Conservation (phyloP, 2,329 filamentous ascomycete species). For the Annulohypoxylon truncatum region DNA sequence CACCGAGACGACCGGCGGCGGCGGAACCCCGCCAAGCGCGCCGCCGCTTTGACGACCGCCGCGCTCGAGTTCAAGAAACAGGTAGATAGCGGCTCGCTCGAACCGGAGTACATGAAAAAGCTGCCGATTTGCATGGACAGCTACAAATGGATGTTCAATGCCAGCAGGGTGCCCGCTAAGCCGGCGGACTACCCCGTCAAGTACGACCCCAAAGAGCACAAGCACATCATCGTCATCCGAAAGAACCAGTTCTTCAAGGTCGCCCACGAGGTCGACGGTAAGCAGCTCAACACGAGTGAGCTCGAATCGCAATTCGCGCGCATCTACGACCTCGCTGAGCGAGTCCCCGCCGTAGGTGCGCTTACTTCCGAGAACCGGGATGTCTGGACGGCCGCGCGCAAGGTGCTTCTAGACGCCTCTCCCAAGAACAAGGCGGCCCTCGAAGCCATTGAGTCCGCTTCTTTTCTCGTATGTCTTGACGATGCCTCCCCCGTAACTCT, state of each 20-base stretch:
- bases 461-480: conserved; percentile 93
- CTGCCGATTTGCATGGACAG: conserved; percentile 98
- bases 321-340: conserved; percentile 81
- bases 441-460: conserved; percentile 85
- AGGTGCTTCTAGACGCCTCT: conserved; percentile 79
- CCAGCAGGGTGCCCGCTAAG: conserved; percentile 83
- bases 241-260: conserved; percentile 99
- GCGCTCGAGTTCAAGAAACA: conserved; percentile 94
- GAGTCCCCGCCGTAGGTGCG: conserved; percentile 79
- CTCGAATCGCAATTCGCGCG: conserved; percentile 89
- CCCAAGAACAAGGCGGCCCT: conserved; percentile 82
- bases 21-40: conserved; percentile 89
- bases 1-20: conserved; percentile 92
- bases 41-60: conserved; percentile 87
- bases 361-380: conserved; percentile 95
- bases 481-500: conserved; percentile 91
- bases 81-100: conserved; percentile 83
- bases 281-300: conserved; percentile 88
- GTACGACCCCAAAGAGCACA: conserved; percentile 78
- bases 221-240: conserved; percentile 89
- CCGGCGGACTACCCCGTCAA: conserved; percentile 87
- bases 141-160: conserved; percentile 99
- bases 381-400: conserved; percentile 86
- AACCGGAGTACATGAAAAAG: conserved; percentile 99
- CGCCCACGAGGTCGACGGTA: conserved; percentile 80